phyloP scores from a whole-genome alignment of 2,329 filamentous ascomycete species.

The Aspergillus sp. region DNA sequence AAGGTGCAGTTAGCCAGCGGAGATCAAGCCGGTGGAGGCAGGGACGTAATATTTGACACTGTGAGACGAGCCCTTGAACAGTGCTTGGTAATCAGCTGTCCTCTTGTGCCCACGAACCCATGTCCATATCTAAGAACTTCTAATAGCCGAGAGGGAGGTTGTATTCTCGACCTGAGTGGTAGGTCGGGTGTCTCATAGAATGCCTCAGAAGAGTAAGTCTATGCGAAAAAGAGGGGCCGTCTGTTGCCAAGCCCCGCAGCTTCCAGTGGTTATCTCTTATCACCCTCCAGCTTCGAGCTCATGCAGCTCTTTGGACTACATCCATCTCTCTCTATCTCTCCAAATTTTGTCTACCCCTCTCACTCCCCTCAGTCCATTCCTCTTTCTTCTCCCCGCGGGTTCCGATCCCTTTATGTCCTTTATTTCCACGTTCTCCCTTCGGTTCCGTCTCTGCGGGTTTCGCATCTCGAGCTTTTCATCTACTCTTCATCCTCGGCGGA shows the following conservation, averaged over 20 bases:
- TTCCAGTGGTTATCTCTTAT: conserved; percentile 1
- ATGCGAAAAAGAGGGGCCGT: conserved; percentile 28
- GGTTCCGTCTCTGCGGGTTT: conserved; percentile 10
- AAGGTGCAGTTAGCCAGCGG: not conserved
- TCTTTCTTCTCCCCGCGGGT: conserved; percentile 7
- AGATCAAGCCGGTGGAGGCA: not conserved
- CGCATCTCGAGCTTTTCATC: conserved; percentile 9
- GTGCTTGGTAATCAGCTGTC: not conserved
- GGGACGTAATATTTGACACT: not conserved
- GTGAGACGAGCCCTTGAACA: not conserved
- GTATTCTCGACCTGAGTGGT: not conserved
- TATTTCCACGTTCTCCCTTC: conserved; percentile 6
- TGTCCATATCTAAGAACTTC: not conserved
- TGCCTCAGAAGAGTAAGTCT: conserved; percentile 33
- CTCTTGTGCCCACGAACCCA: too few species aligned
- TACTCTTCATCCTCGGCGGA: conserved; percentile 11
- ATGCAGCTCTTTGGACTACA: not conserved
- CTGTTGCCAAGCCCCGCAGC: conserved; percentile 1
- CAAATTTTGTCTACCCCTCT: conserved; percentile 2
- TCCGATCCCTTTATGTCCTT: conserved; percentile 5
- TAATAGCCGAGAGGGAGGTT: not conserved
- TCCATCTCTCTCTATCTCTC: not conserved
- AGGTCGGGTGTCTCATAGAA: not conserved
- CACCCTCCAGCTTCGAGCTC: not conserved
- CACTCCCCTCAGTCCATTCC: not conserved